Percentiles rank a stretch among this genome's conserved stretches.
Conservation (phyloP, 2,329 filamentous ascomycete species). For the Fusarium tjaetaba region DNA sequence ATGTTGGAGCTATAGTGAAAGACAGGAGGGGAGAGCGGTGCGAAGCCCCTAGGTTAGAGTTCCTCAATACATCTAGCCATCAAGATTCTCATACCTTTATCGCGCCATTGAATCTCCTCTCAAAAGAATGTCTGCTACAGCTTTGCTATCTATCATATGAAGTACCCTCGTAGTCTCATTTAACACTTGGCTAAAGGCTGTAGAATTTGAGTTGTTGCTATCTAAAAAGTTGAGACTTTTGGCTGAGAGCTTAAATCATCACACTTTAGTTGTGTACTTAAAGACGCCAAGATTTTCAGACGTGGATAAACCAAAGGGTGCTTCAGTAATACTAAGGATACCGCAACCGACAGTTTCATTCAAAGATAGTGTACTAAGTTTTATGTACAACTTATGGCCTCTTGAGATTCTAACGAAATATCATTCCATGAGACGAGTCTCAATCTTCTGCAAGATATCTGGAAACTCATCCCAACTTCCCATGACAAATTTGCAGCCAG, state of each 20-base stretch:
- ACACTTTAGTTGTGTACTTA: no score
- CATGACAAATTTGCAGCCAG: not conserved
- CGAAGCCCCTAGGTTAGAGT: not conserved
- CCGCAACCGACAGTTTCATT: accelerated
- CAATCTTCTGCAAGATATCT: not conserved
- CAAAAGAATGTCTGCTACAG: no score
- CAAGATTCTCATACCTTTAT: not conserved
- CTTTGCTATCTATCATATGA: not conserved
- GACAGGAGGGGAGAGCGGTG: accelerated
- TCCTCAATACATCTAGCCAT: accelerated
- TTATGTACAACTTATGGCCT: not conserved
- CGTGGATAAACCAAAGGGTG: not conserved
- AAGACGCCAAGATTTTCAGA: not conserved
- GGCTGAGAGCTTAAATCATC: no score
- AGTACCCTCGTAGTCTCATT: not conserved
- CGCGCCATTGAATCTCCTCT: no score
- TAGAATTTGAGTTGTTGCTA: not conserved
- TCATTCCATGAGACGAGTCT: not conserved
- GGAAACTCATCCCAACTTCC: not conserved
- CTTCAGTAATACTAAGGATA: not conserved
- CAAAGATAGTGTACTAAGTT: not conserved
- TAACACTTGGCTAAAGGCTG: not conserved
- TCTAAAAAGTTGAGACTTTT: no score
- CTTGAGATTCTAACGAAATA: accelerated
- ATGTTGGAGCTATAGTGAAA: not conserved